Evolutionary conservation across 2,329 filamentous ascomycete species (phyloP).

Genomic region (Coleophoma cylindrospora): DNA sequence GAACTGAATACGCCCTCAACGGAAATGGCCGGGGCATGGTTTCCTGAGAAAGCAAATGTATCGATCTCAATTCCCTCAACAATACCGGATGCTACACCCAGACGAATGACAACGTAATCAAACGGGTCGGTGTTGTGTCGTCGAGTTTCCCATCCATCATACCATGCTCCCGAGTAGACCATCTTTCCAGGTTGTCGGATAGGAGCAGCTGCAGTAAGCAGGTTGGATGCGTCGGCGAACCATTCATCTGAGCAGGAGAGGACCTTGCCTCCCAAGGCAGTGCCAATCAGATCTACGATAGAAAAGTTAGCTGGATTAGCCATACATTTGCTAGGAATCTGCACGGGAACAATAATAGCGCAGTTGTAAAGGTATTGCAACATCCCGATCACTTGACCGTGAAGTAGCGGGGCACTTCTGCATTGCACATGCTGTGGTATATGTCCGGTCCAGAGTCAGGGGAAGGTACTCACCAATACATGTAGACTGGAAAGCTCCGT

Average conservation of each 20-base stretch:
- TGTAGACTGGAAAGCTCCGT: constrained; percentile 55
- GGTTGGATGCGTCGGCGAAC: constrained; percentile 62
- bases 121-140: constrained; percentile 60
- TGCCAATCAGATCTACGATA: constrained; percentile 53
- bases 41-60: constrained; percentile 77
- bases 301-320: constrained; percentile 5
- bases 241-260: constrained; percentile 64
- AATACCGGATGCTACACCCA: constrained; percentile 66
- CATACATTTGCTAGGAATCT: not conserved
- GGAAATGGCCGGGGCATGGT: constrained; percentile 74
- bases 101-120: constrained; percentile 62
- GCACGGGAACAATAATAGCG: not conserved
- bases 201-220: constrained; percentile 58
- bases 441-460: no score
- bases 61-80: constrained; percentile 74
- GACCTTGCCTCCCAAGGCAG: constrained; percentile 56
- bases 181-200: constrained; percentile 62
- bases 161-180: constrained; percentile 66
- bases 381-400: no score
- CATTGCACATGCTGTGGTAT: no score
- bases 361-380: no score
- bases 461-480: constrained; percentile 47
- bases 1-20: constrained; percentile 70
- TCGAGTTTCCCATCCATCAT: constrained; percentile 66
- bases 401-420: no score